A percentile compares a stretch with the other conserved stretches of the same genome.
Conservation (phyloP, 257 asterid species). For the Fraxinus pennsylvanica region DNA sequence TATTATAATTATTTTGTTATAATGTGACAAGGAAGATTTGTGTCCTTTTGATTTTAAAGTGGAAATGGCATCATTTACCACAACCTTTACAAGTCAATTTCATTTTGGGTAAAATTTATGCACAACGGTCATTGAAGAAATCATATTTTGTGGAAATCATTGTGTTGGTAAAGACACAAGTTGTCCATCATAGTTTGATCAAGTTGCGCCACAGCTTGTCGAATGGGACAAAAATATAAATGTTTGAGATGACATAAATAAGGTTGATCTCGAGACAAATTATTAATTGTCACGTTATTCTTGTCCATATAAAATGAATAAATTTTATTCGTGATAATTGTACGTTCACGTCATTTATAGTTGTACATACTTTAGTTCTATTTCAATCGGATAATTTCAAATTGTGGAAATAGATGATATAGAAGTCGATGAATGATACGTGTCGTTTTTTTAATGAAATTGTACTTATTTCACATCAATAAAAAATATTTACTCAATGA, state of each 20-base stretch:
- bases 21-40: conserved; percentile 2
- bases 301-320: too few species aligned
- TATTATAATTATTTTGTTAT: not conserved
- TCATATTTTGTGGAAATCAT: not conserved
- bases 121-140: not conserved
- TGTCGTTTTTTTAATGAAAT: too few species aligned
- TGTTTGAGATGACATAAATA: not conserved
- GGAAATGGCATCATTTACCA: not conserved
- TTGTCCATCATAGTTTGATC: not conserved
- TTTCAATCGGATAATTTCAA: too few species aligned
- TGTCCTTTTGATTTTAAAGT: conserved; percentile 15
- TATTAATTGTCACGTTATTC: too few species aligned
- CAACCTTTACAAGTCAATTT: conserved; percentile 5
- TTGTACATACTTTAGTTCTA: too few species aligned
- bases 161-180: not conserved
- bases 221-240: not conserved
- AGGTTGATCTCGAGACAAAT: too few species aligned
- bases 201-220: not conserved
- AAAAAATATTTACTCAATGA: too few species aligned
- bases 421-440: too few species aligned
- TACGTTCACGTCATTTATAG: too few species aligned
- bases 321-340: too few species aligned
- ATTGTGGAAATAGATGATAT: too few species aligned
- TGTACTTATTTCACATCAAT: too few species aligned
- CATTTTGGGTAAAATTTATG: not conserved